phyloP scores from a whole-genome alignment of 768 basidiomycete species.

The Galerina marginata region DNA sequence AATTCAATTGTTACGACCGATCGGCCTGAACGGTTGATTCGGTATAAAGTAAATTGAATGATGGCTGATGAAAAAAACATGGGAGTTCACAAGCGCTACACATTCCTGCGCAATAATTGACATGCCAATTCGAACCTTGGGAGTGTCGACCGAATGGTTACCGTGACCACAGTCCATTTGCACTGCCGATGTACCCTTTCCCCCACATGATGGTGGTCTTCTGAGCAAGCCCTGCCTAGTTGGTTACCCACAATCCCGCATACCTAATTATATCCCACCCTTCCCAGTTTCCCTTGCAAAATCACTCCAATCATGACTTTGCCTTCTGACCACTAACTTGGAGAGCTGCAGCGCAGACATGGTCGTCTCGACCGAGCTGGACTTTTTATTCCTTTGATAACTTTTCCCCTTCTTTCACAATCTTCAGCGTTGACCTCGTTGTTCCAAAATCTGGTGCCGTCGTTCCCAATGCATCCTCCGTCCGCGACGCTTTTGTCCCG shows the following conservation, averaged over 20 bases:
- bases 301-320: not conserved
- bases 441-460: not conserved
- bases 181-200: constrained; percentile 9
- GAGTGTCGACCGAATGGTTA: constrained; percentile 13
- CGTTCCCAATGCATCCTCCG: constrained; percentile 5
- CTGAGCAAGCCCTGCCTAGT: constrained; percentile 5
- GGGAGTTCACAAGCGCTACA: constrained; percentile 15
- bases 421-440: constrained; percentile 6
- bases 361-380: constrained; percentile 26
- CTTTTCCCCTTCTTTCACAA: constrained; percentile 2
- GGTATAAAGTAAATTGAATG: constrained; percentile 5
- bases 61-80: not conserved
- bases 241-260: constrained; percentile 14
- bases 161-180: constrained; percentile 16
- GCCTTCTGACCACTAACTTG: constrained; percentile 17
- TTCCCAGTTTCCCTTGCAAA: constrained; percentile 3
- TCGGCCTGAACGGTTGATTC: not conserved
- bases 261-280: constrained; percentile 20
- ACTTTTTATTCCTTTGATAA: constrained; percentile 9
- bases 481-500: not conserved
- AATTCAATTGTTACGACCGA: constrained; percentile 11
- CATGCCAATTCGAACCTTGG: constrained; percentile 21
- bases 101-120: constrained; percentile 12
- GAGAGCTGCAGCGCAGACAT: constrained; percentile 31
- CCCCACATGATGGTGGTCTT: constrained; percentile 19